Evolutionary conservation across 2,329 filamentous ascomycete species (phyloP), one percentile per base, ranked within the genome.

Genomic region (Botrytis aclada): DNA sequence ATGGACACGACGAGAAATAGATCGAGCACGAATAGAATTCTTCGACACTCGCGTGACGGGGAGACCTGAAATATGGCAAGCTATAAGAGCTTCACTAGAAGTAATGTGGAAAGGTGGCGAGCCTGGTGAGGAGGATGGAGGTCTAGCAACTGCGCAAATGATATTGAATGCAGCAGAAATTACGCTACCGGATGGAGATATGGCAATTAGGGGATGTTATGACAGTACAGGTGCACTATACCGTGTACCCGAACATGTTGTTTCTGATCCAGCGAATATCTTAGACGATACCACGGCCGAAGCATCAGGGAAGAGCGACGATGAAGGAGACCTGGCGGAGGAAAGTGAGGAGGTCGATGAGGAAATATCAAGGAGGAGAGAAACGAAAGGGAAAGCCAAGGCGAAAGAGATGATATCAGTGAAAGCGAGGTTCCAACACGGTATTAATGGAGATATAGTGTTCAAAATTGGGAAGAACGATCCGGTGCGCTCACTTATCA

Each of bases 31-130:
- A 66, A 84, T 83, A 66, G 94, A 94, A 75, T 98, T 97, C 85
- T 98, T 97, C 82, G 94, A 98, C 74, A 98, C 95, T 1, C 86
- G 94, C 64, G 93, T 97, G 25, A 92, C 92, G 0, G 94, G 94
- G 3, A 87, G 89, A 6, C 79, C 86, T 7, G 93, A 97, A 81
- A 87, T 96, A 39, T 98, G 95, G 95, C 89, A 89, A 77, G 91
- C 93, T 0, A 82, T 98, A 22, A 87, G 87, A 63, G 84, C 89
- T 1, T 92, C 90, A 0, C 85, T 94, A 29, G 88, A 92, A 74
- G 84, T 93, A 10, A 81, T 97, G 74, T 91, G 91, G 83, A 85
- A 56, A 69, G 79, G 78, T 22, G 78, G 81, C 0, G 85, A 77
- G 71, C 71, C 74, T 12, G 77, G 80, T 0, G 85, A 83, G 0